These are phyloP conservation scores for Pseudozyma hubeiensis DNA, from an alignment of 1,284 basidiomycete species.

Conservation along the genomic window DNA sequence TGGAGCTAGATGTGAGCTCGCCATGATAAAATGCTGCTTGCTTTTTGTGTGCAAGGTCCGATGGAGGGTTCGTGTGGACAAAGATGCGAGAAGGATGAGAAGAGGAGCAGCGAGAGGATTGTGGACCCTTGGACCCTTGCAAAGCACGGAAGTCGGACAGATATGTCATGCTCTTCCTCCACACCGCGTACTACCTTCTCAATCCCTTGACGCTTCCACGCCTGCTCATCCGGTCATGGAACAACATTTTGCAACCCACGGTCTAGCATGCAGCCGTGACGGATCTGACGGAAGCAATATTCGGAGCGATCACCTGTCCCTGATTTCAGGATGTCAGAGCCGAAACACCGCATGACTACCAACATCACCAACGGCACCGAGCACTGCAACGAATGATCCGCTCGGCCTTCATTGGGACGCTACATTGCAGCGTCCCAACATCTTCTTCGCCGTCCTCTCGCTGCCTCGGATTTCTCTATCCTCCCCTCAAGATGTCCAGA, in stretches of 20 bases:
- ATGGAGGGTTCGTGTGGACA: neutral
- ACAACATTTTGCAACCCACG: too few species aligned
- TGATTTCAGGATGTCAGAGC: too few species aligned
- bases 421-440: neutral
- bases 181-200: slow-evolving; percentile 1
- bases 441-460: neutral
- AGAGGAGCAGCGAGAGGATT: neutral
- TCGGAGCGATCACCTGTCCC: neutral
- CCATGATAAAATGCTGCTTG: slow-evolving; percentile 6
- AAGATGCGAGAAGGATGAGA: neutral
- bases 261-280: too few species aligned
- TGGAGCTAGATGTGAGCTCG: slow-evolving; percentile 25
- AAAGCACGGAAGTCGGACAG: slow-evolving; percentile 27
- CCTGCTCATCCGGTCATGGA: too few species aligned
- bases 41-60: too few species aligned
- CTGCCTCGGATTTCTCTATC: slow-evolving; percentile 1
- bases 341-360: too few species aligned
- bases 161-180: slow-evolving; percentile 6
- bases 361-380: too few species aligned
- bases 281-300: too few species aligned
- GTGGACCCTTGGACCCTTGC: slow-evolving; percentile 12
- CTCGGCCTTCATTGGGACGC: neutral
- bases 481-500: slow-evolving; percentile 12
- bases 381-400: neutral
- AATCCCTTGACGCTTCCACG: neutral